phyloP scores from a whole-genome alignment of 306 rosid genomes.

The Neltuma alba region DNA sequence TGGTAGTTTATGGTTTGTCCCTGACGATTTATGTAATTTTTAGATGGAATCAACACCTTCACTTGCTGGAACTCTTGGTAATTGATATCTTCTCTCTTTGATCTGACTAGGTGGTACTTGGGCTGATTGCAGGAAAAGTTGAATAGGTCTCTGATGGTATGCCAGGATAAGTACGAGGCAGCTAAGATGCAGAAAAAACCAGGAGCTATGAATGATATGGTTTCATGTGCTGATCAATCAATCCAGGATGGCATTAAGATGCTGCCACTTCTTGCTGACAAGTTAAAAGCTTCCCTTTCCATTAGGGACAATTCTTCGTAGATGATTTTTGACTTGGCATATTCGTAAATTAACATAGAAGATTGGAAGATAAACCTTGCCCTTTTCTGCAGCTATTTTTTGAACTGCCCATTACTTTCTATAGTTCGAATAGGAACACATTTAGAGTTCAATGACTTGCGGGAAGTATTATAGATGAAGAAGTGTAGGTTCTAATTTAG shows the following conservation, averaged over 20 bases:
- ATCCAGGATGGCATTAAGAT: slow-evolving; percentile 71
- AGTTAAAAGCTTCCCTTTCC: slow-evolving; percentile 65
- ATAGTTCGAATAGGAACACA: not conserved
- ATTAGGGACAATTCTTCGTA: slow-evolving; percentile 35
- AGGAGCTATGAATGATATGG: slow-evolving; percentile 58
- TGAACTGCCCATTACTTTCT: slow-evolving; percentile 10
- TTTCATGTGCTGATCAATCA: slow-evolving; percentile 77
- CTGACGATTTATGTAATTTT: not conserved
- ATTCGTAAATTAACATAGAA: slow-evolving; percentile 12
- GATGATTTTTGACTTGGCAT: slow-evolving; percentile 20
- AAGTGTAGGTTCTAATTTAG: not conserved
- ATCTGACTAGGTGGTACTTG: slow-evolving; percentile 25
- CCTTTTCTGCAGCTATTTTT: not conserved
- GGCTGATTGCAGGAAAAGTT: slow-evolving; percentile 72
- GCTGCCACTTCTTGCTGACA: slow-evolving; percentile 66
- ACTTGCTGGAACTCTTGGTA: slow-evolving; percentile 13
- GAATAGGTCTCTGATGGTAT: slow-evolving; percentile 88
- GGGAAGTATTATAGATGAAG: not conserved
- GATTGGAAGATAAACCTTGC: slow-evolving; percentile 27
- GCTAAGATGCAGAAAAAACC: slow-evolving; percentile 68
- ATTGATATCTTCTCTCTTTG: not conserved
- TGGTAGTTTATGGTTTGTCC: not conserved
- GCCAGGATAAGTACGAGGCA: slow-evolving; percentile 88
- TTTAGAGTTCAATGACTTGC: slow-evolving; percentile 22
- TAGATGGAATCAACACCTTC: not conserved